A percentile compares a stretch with the other conserved stretches of the same genome.
Evolutionary conservation across 176 grass and related monocot genomes (phyloP).

Genomic region (Eleusine coracana): DNA sequence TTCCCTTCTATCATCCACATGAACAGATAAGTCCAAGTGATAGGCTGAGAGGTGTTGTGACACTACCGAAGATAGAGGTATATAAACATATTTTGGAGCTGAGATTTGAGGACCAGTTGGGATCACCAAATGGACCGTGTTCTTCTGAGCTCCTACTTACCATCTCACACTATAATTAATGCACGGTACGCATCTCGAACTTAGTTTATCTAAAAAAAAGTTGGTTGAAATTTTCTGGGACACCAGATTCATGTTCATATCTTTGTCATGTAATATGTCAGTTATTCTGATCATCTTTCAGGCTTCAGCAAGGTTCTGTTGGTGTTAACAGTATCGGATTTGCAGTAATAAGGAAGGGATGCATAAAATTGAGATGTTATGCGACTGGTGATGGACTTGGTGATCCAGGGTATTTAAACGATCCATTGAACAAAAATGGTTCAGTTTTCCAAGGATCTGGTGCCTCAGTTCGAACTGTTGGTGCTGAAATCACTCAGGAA

Average conservation of each 20-base stretch:
- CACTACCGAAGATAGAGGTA: constrained; percentile 44
- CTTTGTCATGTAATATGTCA: not conserved
- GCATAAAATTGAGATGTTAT: constrained; percentile 62
- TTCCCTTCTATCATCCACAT: constrained; percentile 62
- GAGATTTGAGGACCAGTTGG: constrained; percentile 17
- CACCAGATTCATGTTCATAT: not conserved
- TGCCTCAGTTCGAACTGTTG: constrained; percentile 65
- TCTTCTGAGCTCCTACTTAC: constrained; percentile 61
- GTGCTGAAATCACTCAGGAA: constrained; percentile 88
- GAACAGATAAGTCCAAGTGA: constrained; percentile 71
- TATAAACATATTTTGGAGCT: constrained; percentile 36
- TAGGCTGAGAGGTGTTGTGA: constrained; percentile 39
- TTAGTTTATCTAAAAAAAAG: not conserved
- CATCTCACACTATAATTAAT: constrained; percentile 40
- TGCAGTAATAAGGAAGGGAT: constrained; percentile 57
- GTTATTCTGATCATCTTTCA: constrained; percentile 26
- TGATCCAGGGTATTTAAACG: constrained; percentile 36
- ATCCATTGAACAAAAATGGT: constrained; percentile 65
- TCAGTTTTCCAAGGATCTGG: constrained; percentile 47
- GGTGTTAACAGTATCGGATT: constrained; percentile 56
- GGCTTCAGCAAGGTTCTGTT: constrained; percentile 53
- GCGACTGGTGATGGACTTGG: constrained; percentile 46
- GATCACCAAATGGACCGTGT: constrained; percentile 64
- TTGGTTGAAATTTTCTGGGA: not conserved
- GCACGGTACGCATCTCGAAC: constrained; percentile 46